These are phyloP conservation scores for Diaporthe eres DNA, from an alignment of 2,329 filamentous ascomycete species.

Conservation along the genomic window DNA sequence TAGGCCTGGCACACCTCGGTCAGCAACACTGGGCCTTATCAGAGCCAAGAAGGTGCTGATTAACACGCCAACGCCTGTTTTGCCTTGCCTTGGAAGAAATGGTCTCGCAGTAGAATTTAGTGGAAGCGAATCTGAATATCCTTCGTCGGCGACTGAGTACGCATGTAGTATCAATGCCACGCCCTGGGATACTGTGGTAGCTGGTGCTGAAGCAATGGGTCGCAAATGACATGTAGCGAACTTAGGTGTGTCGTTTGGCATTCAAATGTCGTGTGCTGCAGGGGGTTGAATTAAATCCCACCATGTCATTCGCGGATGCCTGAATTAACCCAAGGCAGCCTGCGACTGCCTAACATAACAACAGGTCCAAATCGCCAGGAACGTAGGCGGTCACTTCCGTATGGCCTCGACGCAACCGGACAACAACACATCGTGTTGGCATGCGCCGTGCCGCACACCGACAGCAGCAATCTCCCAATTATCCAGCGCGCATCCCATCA, in stretches of 20 bases:
- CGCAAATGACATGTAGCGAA: neutral
- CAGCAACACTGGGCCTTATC: neutral
- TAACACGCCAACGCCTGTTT: neutral
- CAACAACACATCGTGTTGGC: neutral
- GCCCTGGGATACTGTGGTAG: neutral
- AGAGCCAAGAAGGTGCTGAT: neutral
- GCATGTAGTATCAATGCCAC: neutral
- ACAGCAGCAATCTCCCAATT: neutral
- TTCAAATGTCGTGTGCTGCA: neutral
- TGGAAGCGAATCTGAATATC: neutral
- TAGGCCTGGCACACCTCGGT: neutral
- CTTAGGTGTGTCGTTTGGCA: neutral
- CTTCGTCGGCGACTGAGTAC: neutral
- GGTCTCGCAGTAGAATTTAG: neutral
- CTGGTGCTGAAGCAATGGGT: neutral
- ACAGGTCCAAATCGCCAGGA: neutral
- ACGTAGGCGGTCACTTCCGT: neutral
- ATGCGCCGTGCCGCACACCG: neutral
- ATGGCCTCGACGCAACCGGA: neutral
- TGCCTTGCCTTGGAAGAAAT: neutral
- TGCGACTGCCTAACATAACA: neutral
- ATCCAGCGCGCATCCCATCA: neutral
- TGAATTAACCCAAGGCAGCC: neutral
- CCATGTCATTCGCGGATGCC: neutral
- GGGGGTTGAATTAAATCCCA: no score